Evolutionary conservation across 2,329 filamentous ascomycete species (phyloP).

Genomic region (Alternaria brassicae): DNA sequence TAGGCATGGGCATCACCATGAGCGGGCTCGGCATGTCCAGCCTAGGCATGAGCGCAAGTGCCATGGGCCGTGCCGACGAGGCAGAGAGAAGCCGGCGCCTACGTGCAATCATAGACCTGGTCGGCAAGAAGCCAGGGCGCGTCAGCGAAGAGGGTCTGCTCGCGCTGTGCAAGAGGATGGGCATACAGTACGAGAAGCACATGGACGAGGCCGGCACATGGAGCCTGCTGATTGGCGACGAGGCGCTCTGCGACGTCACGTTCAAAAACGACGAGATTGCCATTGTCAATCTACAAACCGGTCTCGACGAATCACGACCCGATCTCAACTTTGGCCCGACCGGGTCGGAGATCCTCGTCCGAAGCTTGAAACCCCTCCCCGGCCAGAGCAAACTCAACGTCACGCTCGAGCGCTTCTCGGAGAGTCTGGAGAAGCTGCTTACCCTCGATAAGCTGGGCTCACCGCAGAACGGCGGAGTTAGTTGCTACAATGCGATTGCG

Average conservation of each 20-base stretch:
- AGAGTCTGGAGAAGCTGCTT: constrained; percentile 74
- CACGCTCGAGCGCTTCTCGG: constrained; percentile 72
- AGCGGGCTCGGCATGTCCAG: constrained; percentile 53
- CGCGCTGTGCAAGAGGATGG: constrained; percentile 70
- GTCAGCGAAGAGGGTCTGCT: constrained; percentile 80
- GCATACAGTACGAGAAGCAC: constrained; percentile 59
- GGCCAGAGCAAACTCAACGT: constrained; percentile 72
- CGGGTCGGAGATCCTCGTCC: constrained; percentile 70
- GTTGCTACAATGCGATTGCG: constrained; percentile 78
- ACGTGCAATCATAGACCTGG: constrained; percentile 69
- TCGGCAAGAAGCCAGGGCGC: constrained; percentile 71
- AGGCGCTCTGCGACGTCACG: constrained; percentile 39
- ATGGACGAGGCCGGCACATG: constrained; percentile 39
- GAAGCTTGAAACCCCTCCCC: constrained; percentile 67
- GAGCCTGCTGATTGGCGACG: constrained; percentile 46
- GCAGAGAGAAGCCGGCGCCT: constrained; percentile 61
- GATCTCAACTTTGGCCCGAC: constrained; percentile 52
- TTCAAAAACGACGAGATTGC: constrained; percentile 54
- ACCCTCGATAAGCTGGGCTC: constrained; percentile 75
- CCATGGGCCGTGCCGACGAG: constrained; percentile 57
- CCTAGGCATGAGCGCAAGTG: constrained; percentile 47
- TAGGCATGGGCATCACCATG: constrained; percentile 48
- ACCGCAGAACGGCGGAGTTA: constrained; percentile 63
- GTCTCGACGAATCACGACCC: constrained; percentile 66
- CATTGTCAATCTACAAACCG: constrained; percentile 68